These are phyloP conservation scores for Ophiostoma quercus DNA, from an alignment of 2,329 filamentous ascomycete genomes.

Conservation along the genomic window DNA sequence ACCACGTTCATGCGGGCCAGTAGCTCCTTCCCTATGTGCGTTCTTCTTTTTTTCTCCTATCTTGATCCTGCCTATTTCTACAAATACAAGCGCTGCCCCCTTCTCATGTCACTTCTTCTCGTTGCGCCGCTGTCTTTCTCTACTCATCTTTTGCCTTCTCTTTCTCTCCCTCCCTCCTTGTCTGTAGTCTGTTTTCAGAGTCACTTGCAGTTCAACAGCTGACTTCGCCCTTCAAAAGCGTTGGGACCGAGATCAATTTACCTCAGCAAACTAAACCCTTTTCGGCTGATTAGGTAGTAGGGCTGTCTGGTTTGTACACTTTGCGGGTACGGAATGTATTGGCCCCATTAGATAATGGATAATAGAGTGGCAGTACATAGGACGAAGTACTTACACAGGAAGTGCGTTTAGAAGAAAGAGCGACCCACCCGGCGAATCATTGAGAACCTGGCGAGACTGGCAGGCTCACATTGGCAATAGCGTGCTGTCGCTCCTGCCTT, in stretches of 20 bases:
- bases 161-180: not conserved
- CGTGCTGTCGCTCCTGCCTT: not conserved
- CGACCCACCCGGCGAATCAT: constrained; percentile 1
- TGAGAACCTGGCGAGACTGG: not conserved
- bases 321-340: not conserved
- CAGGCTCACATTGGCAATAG: not conserved
- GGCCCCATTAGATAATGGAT: constrained; percentile 1
- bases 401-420: not conserved
- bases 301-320: constrained; percentile 8
- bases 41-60: too few species aligned
- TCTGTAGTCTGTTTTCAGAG: not conserved
- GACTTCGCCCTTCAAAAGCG: constrained; percentile 20
- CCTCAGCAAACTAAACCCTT: constrained; percentile 14
- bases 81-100: not conserved
- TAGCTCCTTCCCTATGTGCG: not conserved
- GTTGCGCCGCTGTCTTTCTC: too few species aligned
- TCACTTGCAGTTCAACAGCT: constrained; percentile 15
- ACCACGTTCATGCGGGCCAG: not conserved
- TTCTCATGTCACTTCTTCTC: not conserved
- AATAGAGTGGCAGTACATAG: constrained; percentile 4
- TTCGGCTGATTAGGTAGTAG: constrained; percentile 12
- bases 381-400: not conserved
- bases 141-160: too few species aligned
- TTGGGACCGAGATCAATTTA: constrained; percentile 21
- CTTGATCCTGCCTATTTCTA: too few species aligned